Conservation (phyloP, 1,284 basidiomycete species). For the Agaricales sp. region DNA sequence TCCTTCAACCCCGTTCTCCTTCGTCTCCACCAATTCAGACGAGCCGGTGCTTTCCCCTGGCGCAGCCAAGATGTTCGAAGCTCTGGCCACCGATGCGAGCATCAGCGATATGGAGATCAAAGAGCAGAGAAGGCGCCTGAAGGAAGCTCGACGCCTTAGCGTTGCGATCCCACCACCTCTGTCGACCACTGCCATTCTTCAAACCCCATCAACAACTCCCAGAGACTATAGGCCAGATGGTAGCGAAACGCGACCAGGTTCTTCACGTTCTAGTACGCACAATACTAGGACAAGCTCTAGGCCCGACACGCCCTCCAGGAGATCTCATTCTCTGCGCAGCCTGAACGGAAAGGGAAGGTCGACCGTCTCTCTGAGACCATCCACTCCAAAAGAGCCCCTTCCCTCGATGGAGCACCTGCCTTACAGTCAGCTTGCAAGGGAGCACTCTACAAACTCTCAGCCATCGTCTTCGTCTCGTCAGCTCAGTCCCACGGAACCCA, state of each 20-base stretch:
- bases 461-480: neutral
- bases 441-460: neutral
- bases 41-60: neutral
- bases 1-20: neutral
- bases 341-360: neutral
- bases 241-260: neutral
- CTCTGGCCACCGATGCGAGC: neutral
- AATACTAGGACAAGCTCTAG: neutral
- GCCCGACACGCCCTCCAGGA: neutral
- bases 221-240: neutral
- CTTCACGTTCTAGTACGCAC: neutral
- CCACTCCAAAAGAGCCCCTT: neutral
- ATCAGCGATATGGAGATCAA: constrained; percentile 23
- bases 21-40: neutral
- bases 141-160: constrained; percentile 32
- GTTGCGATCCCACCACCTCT: constrained; percentile 22
- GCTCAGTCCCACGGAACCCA: neutral
- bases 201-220: neutral
- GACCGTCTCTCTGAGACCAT: neutral
- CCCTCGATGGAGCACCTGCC: neutral
- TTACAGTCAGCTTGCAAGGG: too few species aligned
- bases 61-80: neutral
- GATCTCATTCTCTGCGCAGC: neutral
- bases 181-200: neutral
- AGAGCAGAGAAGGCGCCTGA: constrained; percentile 28